Percentiles rank a stretch among this genome's conserved stretches.
Conservation (phyloP, 2,329 filamentous ascomycete genomes). For the Fusarium sp. region DNA sequence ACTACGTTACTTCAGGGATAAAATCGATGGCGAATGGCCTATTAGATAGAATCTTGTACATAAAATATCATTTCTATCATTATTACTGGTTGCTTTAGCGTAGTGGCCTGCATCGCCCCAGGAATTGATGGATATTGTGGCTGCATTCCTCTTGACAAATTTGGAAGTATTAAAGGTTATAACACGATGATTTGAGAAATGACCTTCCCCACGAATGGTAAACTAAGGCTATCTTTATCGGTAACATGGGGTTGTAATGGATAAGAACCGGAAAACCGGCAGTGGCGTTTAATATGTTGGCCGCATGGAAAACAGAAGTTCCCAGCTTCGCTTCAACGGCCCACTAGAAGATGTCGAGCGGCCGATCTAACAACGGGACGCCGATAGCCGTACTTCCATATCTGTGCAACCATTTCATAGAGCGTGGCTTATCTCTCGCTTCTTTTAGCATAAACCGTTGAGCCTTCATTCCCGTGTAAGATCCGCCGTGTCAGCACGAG, state of each 20-base stretch:
- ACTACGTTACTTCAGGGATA: background rate
- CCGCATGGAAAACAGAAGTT: constrained; percentile 14
- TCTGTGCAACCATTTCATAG: background rate
- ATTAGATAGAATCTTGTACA: background rate
- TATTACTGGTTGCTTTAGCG: background rate
- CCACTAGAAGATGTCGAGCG: background rate
- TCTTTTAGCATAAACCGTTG: background rate
- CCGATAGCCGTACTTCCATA: background rate
- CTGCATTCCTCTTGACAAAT: background rate
- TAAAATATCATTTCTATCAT: background rate
- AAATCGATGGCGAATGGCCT: background rate
- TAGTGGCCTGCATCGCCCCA: background rate
- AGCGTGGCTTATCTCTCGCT: constrained; percentile 1
- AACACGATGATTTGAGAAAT: background rate
- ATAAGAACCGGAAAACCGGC: constrained; percentile 10
- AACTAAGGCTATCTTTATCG: background rate
- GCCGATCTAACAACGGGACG: background rate
- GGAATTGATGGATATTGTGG: background rate
- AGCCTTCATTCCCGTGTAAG: background rate
- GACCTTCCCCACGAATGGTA: constrained; percentile 4
- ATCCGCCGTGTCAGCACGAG: background rate
- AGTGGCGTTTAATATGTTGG: background rate
- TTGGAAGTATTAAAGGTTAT: background rate
- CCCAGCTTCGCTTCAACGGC: background rate
- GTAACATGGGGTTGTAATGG: background rate